Evolutionary conservation across 1,139 yeast species (phyloP), one percentile per base, ranked within the genome.

Genomic region (Pichia sp.): DNA sequence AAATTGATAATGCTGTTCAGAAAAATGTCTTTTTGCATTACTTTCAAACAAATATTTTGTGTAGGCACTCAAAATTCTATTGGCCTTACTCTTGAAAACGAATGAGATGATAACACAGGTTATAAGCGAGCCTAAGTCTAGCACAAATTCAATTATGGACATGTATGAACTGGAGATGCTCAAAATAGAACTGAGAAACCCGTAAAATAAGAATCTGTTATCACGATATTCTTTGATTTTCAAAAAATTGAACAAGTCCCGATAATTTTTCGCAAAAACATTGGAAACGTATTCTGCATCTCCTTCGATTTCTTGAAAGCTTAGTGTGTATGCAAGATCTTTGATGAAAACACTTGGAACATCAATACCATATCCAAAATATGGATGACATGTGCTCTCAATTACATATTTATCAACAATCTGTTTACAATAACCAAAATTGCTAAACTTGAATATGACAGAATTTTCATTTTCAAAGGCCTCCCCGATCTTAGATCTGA

Each of bases 271-370:
- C 19, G 73, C 76, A 56, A 81, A 70, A 11, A 78, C 71, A 26
- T 71, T 67, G 2, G 81, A 77, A 57, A 79, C 69, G 19, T 66
- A 70, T 2, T 64, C 65, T 1, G 78, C 68, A 57, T 76, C 71
- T 2, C 68, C 65, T 50, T 73, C 70, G 7, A 68, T 69, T 6
- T 82, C 74, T 29, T 77, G 68, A 26, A 63, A 62, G 1, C 78
- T 79, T 43, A 82, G 63, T 58, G 79, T 80, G 2, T 68, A 69
- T 0, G 82, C 83, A 16, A 81, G 70, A 66, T 81, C 85, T 54
- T 75, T 70, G 11, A 80, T 70, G 15, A 81, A 66, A 15, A 76
- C 75, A 5, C 79, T 70, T 26, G 77, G 66, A 8, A 80, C 62
- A 64, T 81, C 83, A 51, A 79, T 63, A 0, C 83, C 84, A 55